These are phyloP conservation scores for Amniculicola lignicola DNA, from an alignment of 495 filamentous ascomycete species.

Conservation along the genomic window DNA sequence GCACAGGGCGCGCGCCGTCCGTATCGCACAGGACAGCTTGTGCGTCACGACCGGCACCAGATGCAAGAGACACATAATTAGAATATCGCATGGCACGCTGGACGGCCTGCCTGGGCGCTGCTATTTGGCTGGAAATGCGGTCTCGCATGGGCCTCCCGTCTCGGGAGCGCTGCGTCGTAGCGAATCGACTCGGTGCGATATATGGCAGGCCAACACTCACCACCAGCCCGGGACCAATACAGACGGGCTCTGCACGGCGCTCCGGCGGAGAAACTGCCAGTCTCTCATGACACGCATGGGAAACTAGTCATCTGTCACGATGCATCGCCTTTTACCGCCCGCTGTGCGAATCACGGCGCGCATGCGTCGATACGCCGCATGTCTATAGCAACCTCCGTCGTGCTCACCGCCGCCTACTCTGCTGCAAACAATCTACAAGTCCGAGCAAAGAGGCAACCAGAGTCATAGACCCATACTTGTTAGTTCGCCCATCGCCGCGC, in stretches of 20 bases:
- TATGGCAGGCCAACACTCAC: constrained; percentile 3
- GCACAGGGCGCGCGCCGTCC: too few species aligned
- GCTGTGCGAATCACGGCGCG: constrained; percentile 22
- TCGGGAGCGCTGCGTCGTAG: background rate
- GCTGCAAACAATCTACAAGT: too few species aligned
- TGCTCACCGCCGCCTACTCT: constrained; percentile 11
- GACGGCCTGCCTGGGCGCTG: constrained; percentile 1
- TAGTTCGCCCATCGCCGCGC: constrained; percentile 8
- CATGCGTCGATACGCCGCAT: constrained; percentile 24
- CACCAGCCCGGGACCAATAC: constrained; percentile 9
- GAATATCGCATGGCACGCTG: background rate
- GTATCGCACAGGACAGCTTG: background rate
- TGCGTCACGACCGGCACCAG: background rate
- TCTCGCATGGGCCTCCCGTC: background rate
- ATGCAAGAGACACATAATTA: background rate
- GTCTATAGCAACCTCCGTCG: constrained; percentile 5
- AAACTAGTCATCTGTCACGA: constrained; percentile 23
- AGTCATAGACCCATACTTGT: constrained; percentile 16
- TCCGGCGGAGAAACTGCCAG: constrained; percentile 18
- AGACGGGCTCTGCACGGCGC: background rate
- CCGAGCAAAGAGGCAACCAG: background rate
- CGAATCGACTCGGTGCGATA: too few species aligned
- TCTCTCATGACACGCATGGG: constrained; percentile 28
- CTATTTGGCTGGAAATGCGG: background rate
- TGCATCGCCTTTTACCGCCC: constrained; percentile 25